These are phyloP conservation scores for Kodamaea alishanica DNA, from an alignment of 1,139 yeast genomes.

Conservation along the genomic window DNA sequence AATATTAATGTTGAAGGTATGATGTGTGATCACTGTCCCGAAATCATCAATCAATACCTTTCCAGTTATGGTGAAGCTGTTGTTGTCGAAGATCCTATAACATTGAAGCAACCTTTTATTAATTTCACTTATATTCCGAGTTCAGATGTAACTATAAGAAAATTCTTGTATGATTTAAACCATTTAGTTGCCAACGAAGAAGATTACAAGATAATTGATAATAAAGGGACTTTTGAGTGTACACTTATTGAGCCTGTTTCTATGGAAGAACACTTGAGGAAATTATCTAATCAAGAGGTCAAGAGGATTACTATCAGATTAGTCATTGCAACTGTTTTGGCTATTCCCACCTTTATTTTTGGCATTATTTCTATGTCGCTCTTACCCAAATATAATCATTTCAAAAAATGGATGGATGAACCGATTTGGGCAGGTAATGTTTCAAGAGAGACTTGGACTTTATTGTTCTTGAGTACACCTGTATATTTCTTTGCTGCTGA, in stretches of 20 bases:
- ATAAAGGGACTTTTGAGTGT: slow-evolving; percentile 41
- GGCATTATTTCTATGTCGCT: slow-evolving; percentile 70
- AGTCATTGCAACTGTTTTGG: slow-evolving; percentile 45
- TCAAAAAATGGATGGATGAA: slow-evolving; percentile 53
- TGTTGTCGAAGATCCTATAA: slow-evolving; percentile 53
- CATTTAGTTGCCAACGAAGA: slow-evolving; percentile 28
- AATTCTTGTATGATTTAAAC: slow-evolving; percentile 48
- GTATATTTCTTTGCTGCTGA: slow-evolving; percentile 75
- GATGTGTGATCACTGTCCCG: slow-evolving; percentile 71
- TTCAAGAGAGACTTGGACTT: slow-evolving; percentile 61
- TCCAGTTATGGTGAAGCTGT: slow-evolving; percentile 53
- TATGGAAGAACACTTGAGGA: slow-evolving; percentile 60
- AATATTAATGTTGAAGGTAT: slow-evolving; percentile 61
- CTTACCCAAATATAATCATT: slow-evolving; percentile 39
- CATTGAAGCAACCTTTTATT: slow-evolving; percentile 53
- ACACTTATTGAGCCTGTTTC: slow-evolving; percentile 55
- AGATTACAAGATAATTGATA: slow-evolving; percentile 23
- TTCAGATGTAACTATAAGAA: slow-evolving; percentile 51
- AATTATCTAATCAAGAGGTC: slow-evolving; percentile 49
- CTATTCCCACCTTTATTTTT: slow-evolving; percentile 66
- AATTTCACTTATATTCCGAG: slow-evolving; percentile 64
- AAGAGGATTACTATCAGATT: slow-evolving; percentile 45
- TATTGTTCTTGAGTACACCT: slow-evolving; percentile 64
- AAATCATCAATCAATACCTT: slow-evolving; percentile 47
- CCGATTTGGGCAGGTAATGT: slow-evolving; percentile 66